These are phyloP conservation scores for Pythium plurisporium DNA, from an alignment of 352 stramenopile species.

Conservation along the genomic window DNA sequence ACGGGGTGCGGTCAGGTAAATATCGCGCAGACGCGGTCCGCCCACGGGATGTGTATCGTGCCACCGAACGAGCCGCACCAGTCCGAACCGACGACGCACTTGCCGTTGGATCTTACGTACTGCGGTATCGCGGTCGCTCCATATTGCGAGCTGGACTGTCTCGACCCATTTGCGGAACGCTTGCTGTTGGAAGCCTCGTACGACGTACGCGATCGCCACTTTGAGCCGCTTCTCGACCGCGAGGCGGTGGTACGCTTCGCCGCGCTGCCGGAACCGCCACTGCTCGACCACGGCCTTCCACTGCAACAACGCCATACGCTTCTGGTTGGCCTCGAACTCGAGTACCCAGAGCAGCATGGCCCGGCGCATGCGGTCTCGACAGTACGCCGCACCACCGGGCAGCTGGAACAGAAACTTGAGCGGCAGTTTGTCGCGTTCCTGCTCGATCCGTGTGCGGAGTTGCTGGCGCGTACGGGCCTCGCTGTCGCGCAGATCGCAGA, in stretches of 20 bases:
- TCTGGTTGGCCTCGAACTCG: constrained; percentile 73
- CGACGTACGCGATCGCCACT: constrained; percentile 63
- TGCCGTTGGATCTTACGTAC: constrained; percentile 50
- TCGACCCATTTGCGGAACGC: constrained; percentile 53
- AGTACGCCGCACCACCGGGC: constrained; percentile 68
- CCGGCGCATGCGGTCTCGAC: constrained; percentile 60
- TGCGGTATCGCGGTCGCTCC: constrained; percentile 46
- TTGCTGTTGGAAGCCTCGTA: constrained; percentile 61
- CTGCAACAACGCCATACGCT: constrained; percentile 64
- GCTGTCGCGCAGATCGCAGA: constrained; percentile 32
- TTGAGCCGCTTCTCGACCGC: constrained; percentile 53
- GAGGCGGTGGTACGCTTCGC: constrained; percentile 55
- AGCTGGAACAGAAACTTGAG: constrained; percentile 82
- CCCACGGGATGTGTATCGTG: constrained; percentile 44
- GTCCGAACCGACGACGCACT: constrained; percentile 35
- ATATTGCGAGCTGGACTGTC: constrained; percentile 52
- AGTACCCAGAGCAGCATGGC: constrained; percentile 68
- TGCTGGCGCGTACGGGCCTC: constrained; percentile 35
- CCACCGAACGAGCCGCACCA: constrained; percentile 32
- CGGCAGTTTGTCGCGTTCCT: constrained; percentile 54
- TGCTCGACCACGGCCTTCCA: constrained; percentile 80
- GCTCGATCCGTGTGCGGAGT: constrained; percentile 51
- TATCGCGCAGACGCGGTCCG: constrained; percentile 41
- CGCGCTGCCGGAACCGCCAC: constrained; percentile 46
- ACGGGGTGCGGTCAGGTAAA: constrained; percentile 42